Conservation (phyloP, 257 asterid genomes). For the Linaria vulgaris region DNA sequence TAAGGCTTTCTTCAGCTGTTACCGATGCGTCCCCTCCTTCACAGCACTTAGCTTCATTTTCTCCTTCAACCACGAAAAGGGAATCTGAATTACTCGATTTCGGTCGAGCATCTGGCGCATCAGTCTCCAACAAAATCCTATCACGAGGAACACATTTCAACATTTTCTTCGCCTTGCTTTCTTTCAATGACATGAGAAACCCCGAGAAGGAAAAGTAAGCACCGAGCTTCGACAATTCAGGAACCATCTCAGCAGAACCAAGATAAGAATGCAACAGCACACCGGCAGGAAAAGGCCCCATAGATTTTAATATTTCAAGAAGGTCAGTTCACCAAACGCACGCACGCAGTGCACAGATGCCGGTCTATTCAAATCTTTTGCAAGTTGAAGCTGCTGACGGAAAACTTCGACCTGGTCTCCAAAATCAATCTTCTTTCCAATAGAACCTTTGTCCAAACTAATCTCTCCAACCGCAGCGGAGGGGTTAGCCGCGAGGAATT, state of each 20-base stretch:
- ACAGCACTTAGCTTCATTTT: slow-evolving; percentile 12
- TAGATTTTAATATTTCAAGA: slow-evolving; percentile 65
- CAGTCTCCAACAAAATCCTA: slow-evolving; percentile 93
- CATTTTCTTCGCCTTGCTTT: slow-evolving; percentile 88
- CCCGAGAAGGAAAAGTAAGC: slow-evolving; percentile 97
- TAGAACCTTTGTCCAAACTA: slow-evolving; percentile 88
- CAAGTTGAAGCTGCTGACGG: slow-evolving; percentile 76
- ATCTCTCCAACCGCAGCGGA: slow-evolving; percentile 95
- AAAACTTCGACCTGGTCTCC: slow-evolving; percentile 70
- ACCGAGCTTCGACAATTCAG: slow-evolving; percentile 68
- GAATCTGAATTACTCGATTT: slow-evolving; percentile 30
- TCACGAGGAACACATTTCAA: slow-evolving; percentile 68
- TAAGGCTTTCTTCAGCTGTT: slow-evolving; percentile 34
- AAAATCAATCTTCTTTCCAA: slow-evolving; percentile 67
- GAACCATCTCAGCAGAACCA: slow-evolving; percentile 97
- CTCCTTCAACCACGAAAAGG: slow-evolving; percentile 35
- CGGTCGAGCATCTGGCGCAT: slow-evolving; percentile 91
- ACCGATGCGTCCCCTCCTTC: slow-evolving; percentile 24
- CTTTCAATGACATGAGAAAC: slow-evolving; percentile 83
- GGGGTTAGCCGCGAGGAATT: slow-evolving; percentile 57
- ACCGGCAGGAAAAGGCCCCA: slow-evolving; percentile 87
- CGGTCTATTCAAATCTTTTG: slow-evolving; percentile 74
- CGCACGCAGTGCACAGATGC: slow-evolving; percentile 93
- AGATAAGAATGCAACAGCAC: slow-evolving; percentile 79
- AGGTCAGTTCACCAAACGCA: slow-evolving; percentile 90